Base-by-base conservation (phyloP, 2,329 filamentous ascomycete genomes). In the Diplodia intermedia region DNA sequence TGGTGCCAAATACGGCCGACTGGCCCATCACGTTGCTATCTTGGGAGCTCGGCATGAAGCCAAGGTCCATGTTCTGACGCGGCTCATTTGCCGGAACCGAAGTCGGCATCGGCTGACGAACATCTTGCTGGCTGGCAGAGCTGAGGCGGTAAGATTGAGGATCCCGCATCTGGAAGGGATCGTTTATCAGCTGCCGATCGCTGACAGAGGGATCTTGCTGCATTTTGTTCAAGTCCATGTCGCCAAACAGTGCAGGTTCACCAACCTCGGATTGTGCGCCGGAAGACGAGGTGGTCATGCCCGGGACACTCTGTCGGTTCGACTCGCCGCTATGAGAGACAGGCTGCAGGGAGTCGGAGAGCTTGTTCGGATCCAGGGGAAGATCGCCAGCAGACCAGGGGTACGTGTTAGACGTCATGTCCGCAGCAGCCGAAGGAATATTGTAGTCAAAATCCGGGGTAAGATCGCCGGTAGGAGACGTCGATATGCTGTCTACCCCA, bases 261-360 rank as follows among this genome's bases (percentile, higher is more conserved):
- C 77, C 79, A 60, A 78, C 73, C 60, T 81, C 79, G 15, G 79
- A 80, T 47, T 80, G 79, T 20, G 75, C 73, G n/a, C 69, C 70
- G 26, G 79, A 80, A 23, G 79, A 80, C 26, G 78, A 75, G 29
- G 74, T 75, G n/a, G 79, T 79, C 7, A 81, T 75, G 33, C 78
- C 78, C 33, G 79, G 79, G 15, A 74, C 75, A 69, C 79, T 80
- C 54, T 77, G 75, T 61, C 76, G 65, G 43, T 69, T 79, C 0
- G 79, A 80, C 69, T 81, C 79, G 29, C 79, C 79, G 65, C 78
- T 80, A 55, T 80, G 77, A 11, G 79, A 81, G 15, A 78, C 75
- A 2, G 78, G 78, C 69, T 80, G 78, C 66, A 78, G 70, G 50
- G 71, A 75, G 57, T 79, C 74, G 47, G 70, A 74, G 47, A 79